Evolutionary conservation across 2,329 filamentous ascomycete genomes (phyloP).

Genomic region (Byssochlamys sp.): DNA sequence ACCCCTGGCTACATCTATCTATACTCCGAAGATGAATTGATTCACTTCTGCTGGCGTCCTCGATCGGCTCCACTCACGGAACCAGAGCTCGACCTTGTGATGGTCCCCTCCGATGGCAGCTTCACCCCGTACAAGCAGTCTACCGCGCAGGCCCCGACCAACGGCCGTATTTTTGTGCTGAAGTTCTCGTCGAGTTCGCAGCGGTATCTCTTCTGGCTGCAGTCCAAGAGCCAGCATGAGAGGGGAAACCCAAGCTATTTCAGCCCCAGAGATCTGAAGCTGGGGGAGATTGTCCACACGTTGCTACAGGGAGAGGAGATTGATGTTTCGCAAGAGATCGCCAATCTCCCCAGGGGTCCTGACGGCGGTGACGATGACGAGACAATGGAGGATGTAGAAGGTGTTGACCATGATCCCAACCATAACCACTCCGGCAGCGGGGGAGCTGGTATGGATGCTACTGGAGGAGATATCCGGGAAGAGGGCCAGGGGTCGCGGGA

Average conservation of each 20-base stretch:
- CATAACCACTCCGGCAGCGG: conserved; percentile 55
- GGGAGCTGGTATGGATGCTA: conserved; percentile 75
- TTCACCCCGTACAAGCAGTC: conserved; percentile 70
- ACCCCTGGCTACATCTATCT: conserved; percentile 84
- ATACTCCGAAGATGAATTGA: conserved; percentile 83
- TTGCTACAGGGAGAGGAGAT: conserved; percentile 84
- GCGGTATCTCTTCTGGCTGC: conserved; percentile 90
- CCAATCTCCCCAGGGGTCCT: conserved; percentile 46
- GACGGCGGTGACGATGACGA: conserved; percentile 60
- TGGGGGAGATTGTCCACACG: conserved; percentile 76
- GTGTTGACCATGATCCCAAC: conserved; percentile 47
- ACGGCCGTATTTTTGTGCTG: conserved; percentile 83
- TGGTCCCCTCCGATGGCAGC: conserved; percentile 80
- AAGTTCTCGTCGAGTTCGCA: conserved; percentile 90
- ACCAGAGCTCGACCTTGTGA: conserved; percentile 79
- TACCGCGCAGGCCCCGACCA: conserved; percentile 56
- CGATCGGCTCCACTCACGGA: conserved; percentile 60
- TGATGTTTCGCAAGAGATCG: conserved; percentile 64
- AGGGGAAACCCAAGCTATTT: conserved; percentile 65
- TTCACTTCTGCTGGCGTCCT: conserved; percentile 95
- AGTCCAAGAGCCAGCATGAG: conserved; percentile 73
- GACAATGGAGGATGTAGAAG: conserved; percentile 69
- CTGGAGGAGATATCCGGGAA: conserved; percentile 80
- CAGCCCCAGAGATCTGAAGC: conserved; percentile 73
- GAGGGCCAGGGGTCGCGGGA: conserved; percentile 82